Conservation (phyloP, 495 filamentous ascomycete species). For the Hypoxylon fuscum region DNA sequence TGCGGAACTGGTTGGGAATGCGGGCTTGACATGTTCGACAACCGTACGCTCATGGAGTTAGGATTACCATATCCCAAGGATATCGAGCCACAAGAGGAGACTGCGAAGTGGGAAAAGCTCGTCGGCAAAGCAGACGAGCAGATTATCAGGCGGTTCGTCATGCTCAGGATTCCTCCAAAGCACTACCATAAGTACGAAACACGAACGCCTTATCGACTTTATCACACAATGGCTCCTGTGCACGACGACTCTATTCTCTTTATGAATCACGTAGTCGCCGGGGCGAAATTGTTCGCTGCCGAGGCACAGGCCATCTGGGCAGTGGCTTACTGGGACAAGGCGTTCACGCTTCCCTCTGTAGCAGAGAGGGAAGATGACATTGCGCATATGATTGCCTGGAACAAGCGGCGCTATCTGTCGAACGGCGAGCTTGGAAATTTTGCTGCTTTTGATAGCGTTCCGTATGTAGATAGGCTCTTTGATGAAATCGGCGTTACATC, state of each 20-base stretch:
- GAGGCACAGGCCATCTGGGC: slow-evolving; percentile 58
- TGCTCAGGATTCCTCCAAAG: slow-evolving; percentile 47
- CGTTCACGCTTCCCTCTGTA: slow-evolving; percentile 40
- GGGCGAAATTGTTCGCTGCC: slow-evolving; percentile 50
- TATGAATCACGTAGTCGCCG: slow-evolving; percentile 45
- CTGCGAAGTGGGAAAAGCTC: slow-evolving; percentile 41
- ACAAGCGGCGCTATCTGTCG: slow-evolving; percentile 48
- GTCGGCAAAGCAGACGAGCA: slow-evolving; percentile 45
- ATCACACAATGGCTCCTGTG: slow-evolving; percentile 49
- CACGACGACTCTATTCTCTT: slow-evolving; percentile 54
- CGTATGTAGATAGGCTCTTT: slow-evolving; percentile 21
- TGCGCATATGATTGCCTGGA: slow-evolving; percentile 48
- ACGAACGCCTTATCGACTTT: slow-evolving; percentile 50
- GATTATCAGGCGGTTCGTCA: slow-evolving; percentile 48
- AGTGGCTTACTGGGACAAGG: slow-evolving; percentile 52
- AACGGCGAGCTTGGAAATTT: slow-evolving; percentile 50
- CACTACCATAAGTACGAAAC: slow-evolving; percentile 35
- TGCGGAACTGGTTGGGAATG: slow-evolving; percentile 54
- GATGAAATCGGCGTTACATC: slow-evolving; percentile 13
- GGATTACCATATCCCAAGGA: slow-evolving; percentile 42
- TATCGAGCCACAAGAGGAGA: slow-evolving; percentile 33
- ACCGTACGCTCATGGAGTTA: slow-evolving; percentile 28
- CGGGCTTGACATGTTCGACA: slow-evolving; percentile 36
- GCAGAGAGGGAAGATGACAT: slow-evolving; percentile 45
- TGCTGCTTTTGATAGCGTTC: slow-evolving; percentile 47